Evolutionary conservation across 2,329 filamentous ascomycete species (phyloP), one percentile per base, ranked within the genome.

Genomic region (Mycocentrospora acerina): DNA sequence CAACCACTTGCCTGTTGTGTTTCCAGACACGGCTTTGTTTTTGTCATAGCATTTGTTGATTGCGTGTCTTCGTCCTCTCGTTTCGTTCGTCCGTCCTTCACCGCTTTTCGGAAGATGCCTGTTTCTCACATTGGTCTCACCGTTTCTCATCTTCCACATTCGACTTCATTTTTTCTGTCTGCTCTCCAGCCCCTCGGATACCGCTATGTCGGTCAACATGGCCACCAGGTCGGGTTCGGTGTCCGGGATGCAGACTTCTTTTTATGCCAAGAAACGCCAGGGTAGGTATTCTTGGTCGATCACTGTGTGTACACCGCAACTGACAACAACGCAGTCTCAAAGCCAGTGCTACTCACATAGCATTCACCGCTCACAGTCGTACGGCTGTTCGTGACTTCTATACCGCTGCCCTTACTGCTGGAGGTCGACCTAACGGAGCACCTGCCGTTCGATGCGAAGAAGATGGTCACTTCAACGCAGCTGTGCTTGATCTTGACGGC

Each of bases 141-240:
- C 25, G 89, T 95, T 60, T 83, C 82, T 44, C 83, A 90, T 66
- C 80, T 95, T 37, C 81, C 88, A 37, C 81, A 83, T 24, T 86
- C 89, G 3, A 82, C 85, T 33, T 93, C 88, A 7, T 95, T 94
- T 73, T 95, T 89, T 68, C 80, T 90, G 15, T 80, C 86, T 46
- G 77, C 89, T 49, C 77, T 88, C 7, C 87, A 91, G 54, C 85
- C 88, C 3, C 76, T 95, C 15, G 86, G 86, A 25, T 82, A 94
- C 46, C 78, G 78, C 44, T 94, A 83, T 62, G 77, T 88, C 46
- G 80, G 79, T 39, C 72, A 79, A 42, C 74, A 78, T 60, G 78
- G 79, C 35, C 74, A 79, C 46, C 79, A 80, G 37, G 77, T 83
- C 48, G 81, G 78, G 4, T 77, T 83, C 51, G 81, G 81, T 16